Percentiles rank a stretch among this genome's conserved stretches.
Evolutionary conservation across 306 rosid genomes (phyloP).

Genomic region (Dryas alaskensis): DNA sequence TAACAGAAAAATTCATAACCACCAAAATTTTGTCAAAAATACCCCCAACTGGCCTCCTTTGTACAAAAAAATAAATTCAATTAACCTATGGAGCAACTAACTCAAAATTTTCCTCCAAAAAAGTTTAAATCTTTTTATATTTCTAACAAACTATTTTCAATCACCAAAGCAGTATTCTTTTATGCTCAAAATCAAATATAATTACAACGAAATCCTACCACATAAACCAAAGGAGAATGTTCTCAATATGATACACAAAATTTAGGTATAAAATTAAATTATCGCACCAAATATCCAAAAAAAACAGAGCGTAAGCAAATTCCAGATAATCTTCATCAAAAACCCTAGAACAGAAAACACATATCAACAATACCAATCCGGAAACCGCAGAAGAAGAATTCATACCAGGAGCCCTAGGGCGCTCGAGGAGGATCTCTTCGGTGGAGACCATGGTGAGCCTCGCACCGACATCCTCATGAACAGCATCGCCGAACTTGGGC

Average conservation of each 20-base stretch:
- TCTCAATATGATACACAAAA: no score
- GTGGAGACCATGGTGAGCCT: conserved; percentile 94
- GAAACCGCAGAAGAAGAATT: not conserved
- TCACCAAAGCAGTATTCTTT: not conserved
- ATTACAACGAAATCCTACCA: no score
- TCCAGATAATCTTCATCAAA: not conserved
- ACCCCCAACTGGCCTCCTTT: not conserved
- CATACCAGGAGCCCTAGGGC: conserved; percentile 82
- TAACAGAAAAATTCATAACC: not conserved
- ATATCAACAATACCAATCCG: not conserved
- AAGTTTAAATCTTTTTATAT: no score
- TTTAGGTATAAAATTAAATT: no score
- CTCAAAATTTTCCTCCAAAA: not conserved
- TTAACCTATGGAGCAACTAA: not conserved
- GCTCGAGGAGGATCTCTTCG: conserved; percentile 85
- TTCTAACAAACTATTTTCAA: not conserved
- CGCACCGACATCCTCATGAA: conserved; percentile 74
- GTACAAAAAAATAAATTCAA: not conserved
- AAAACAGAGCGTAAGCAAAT: not conserved
- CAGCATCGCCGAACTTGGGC: conserved; percentile 92
- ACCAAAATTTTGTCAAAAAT: not conserved
- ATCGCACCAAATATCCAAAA: no score
- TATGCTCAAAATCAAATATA: no score
- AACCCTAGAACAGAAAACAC: not conserved
- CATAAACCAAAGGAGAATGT: no score